A percentile compares a stretch with the other conserved stretches of the same genome.
Evolutionary conservation across 2,329 filamentous ascomycete species (phyloP).

Genomic region (Parascedosporium putredinis): DNA sequence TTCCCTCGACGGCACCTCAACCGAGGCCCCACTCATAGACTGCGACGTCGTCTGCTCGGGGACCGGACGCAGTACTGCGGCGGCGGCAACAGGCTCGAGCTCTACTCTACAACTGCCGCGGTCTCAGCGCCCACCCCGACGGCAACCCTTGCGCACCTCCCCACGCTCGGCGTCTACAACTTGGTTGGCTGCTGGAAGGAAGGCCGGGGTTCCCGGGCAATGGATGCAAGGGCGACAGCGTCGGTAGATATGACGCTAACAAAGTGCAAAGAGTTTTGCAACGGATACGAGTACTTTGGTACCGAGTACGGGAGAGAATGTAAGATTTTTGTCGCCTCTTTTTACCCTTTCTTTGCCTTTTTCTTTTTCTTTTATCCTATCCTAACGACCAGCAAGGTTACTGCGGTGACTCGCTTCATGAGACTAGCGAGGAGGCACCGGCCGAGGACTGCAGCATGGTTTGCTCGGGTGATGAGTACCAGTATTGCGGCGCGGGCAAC

Average conservation of each 20-base stretch:
- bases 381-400: slow-evolving; percentile 19
- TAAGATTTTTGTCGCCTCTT: slow-evolving; percentile 4
- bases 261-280: slow-evolving; percentile 27
- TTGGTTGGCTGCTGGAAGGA: slow-evolving; percentile 32
- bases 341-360: neutral
- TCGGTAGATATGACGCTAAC: slow-evolving; percentile 24
- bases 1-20: slow-evolving; percentile 20
- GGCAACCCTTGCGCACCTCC: slow-evolving; percentile 20
- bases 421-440: no score
- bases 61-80: slow-evolving; percentile 31
- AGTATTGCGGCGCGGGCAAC: no score
- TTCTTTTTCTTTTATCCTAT: neutral
- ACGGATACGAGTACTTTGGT: slow-evolving; percentile 27
- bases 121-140: slow-evolving; percentile 22
- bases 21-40: slow-evolving; percentile 19
- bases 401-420: slow-evolving; percentile 22
- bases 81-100: slow-evolving; percentile 30
- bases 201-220: slow-evolving; percentile 23
- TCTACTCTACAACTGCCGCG: slow-evolving; percentile 30
- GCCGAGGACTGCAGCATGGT: no score
- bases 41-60: slow-evolving; percentile 32
- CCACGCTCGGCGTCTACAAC: slow-evolving; percentile 23
- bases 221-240: slow-evolving; percentile 17
- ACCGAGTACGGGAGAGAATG: slow-evolving; percentile 14
- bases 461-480: no score